These are phyloP conservation scores for Nakataea oryzae DNA, from an alignment of 2,329 filamentous ascomycete species.

Conservation along the genomic window DNA sequence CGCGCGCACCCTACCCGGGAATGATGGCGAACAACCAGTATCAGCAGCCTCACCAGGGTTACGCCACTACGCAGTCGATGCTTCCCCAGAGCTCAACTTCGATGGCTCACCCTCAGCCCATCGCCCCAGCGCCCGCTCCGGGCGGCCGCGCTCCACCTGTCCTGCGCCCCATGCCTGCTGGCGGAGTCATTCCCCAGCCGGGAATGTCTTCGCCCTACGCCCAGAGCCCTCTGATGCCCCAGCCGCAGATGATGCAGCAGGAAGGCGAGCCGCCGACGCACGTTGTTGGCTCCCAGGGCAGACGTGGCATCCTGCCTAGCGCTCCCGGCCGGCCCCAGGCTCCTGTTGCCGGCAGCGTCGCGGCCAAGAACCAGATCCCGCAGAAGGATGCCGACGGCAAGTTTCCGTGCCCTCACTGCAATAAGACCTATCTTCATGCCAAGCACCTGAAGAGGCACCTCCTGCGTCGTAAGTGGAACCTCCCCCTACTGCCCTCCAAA, in stretches of 20 bases:
- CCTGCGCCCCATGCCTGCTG: slow-evolving; percentile 61
- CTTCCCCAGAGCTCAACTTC: slow-evolving; percentile 57
- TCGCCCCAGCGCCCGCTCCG: slow-evolving; percentile 57
- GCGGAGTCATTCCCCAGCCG: slow-evolving; percentile 49
- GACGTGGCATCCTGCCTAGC: slow-evolving; percentile 83
- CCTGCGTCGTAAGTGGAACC: slow-evolving; percentile 69
- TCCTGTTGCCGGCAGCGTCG: slow-evolving; percentile 55
- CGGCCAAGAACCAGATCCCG: slow-evolving; percentile 73
- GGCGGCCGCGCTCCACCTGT: slow-evolving; percentile 47
- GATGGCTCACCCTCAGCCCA: slow-evolving; percentile 63
- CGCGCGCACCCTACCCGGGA: slow-evolving; percentile 39
- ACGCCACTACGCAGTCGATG: slow-evolving; percentile 47
- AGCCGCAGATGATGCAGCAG: slow-evolving; percentile 41
- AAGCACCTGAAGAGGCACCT: slow-evolving; percentile 97
- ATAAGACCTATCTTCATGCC: slow-evolving; percentile 93
- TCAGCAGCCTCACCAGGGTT: slow-evolving; percentile 41
- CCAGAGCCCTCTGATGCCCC: slow-evolving; percentile 44
- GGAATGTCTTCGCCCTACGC: slow-evolving; percentile 51
- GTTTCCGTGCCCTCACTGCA: slow-evolving; percentile 96
- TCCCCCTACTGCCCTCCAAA: neutral
- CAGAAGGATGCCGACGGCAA: slow-evolving; percentile 96
- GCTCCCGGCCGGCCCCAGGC: slow-evolving; percentile 78
- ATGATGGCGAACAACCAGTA: slow-evolving; percentile 43
- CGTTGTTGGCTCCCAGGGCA: slow-evolving; percentile 89
- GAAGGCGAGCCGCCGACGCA: slow-evolving; percentile 66